Evolutionary conservation across 306 rosid species (phyloP), one percentile per base, ranked within the genome.

Genomic region (Gastrolobium bilobum): DNA sequence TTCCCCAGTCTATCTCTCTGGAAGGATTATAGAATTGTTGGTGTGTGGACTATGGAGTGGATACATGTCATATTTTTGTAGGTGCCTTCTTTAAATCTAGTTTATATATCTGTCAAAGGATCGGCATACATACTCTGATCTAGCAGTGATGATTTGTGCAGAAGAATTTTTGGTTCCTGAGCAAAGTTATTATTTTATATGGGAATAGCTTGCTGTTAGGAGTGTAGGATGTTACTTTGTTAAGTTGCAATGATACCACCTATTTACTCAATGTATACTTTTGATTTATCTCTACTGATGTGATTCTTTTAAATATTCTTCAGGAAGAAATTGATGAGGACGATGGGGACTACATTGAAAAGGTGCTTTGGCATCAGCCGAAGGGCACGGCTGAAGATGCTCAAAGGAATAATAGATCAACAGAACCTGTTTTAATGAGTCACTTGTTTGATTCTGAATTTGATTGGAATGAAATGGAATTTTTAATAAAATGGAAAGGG

Each of bases 341-440:
- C 1, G 99, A 96, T 56, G 87, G 93, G 79, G 99, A 96, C 81
- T 90, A 87, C 77, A 96, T 96, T 71, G 99, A 96, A 80, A 96
- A 88, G 85, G 98, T 96, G 81, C 93, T 96, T 50, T 96, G 99
- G 99, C 99, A 96, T 87, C 99, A 96, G 82, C 97, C 93, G 15
- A 96, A 78, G 85, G 99, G 99, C 76, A 87, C 54, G 82, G 89
- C 99, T 63, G 99, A 93, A 84, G 96, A 90, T 64, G 98, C 98
- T 66, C 82, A 74, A 69, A 89, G 85, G 86, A 88, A 89, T 79
- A 91, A 83, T 81, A 84, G 89, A 84, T 86, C 99, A 11, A 76
- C 92, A 7, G 94, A 91, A 53, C 99, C 99, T 68, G 82, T 89
- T 59, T 79, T 96, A 52, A 83, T 85, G 71, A 91, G 97, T 85